Conservation (phyloP, 306 rosid genomes). For the Coriaria nepalensis region DNA sequence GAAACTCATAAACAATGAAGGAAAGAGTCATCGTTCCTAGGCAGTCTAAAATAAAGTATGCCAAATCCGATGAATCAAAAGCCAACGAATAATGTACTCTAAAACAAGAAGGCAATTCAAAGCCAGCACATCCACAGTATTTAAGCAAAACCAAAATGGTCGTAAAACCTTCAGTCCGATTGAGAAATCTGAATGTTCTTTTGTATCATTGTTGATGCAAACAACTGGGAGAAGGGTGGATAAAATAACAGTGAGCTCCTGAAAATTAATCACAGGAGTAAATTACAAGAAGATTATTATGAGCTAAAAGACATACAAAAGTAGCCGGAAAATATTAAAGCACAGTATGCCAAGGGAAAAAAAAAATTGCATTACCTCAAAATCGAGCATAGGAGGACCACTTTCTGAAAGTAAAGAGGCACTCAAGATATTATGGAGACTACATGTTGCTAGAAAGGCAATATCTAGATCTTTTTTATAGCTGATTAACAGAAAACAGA, state of each 20-base stretch:
- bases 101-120: too few species aligned
- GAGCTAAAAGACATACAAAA: background rate
- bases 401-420: slow-evolving; percentile 71
- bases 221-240: slow-evolving; percentile 74
- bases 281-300: background rate
- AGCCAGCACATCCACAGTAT: too few species aligned
- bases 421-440: slow-evolving; percentile 75
- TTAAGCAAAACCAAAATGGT: background rate
- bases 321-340: background rate
- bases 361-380: slow-evolving; percentile 51
- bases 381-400: slow-evolving; percentile 96
- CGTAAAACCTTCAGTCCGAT: slow-evolving; percentile 65
- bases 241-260: slow-evolving; percentile 67
- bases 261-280: slow-evolving; percentile 18
- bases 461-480: slow-evolving; percentile 78
- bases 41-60: too few species aligned
- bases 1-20: too few species aligned
- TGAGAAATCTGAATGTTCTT: slow-evolving; percentile 66
- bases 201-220: slow-evolving; percentile 55
- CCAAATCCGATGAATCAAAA: too few species aligned
- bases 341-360: too few species aligned
- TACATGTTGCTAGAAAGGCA: slow-evolving; percentile 68
- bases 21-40: too few species aligned
- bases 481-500: slow-evolving; percentile 31
- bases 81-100: too few species aligned